Evolutionary conservation across 1,284 basidiomycete genomes (phyloP), one percentile per base, ranked within the genome.

Genomic region (Sporisorium sorghi): DNA sequence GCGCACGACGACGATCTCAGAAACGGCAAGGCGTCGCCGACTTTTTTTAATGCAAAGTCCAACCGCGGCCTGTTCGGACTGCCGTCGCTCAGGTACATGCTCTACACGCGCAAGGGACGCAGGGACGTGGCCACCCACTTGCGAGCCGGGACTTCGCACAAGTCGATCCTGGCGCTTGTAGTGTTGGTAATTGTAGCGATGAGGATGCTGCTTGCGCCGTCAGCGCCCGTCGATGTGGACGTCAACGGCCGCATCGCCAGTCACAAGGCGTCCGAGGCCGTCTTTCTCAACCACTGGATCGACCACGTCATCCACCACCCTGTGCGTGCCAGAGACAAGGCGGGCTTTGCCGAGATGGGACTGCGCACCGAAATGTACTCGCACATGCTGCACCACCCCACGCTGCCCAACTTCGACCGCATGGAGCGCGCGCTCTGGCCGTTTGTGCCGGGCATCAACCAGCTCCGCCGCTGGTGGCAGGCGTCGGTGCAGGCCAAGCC

Each of bases 301-400:
- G 49, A 73, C 21, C 73, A 76, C 30, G 62, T 76, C 37, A 61
- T 60, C n/a, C 32, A 56, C 44, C 73, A 76, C 23, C 73, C 73
- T 2, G 60, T 76, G 19, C 69, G 71, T 19, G 65, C 73, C 8
- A 40, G 69, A 5, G 73, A 76, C 48, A 68, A 70, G 43, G 37
- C 71, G 0, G 73, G 69, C 32, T 76, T 76, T 30, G 70, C 74
- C 35, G 70, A 76, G 55, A 76, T 76, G 74, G 74, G 71, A 14
- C 33, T 76, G 46, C 47, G 70, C 9, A 74, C 74, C 17, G 66
- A 70, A 28, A 70, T 76, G 66, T 76, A 76, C 30, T 68, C 74
- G n/a, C 70, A 74, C 46, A 59, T 76, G 30, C 58, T 76, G 19
- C 60, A 58, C 40, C 59, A 67, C 42, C 66, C 66, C 10, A 64